Evolutionary conservation across 169 alveolate species (phyloP).

Genomic region (Plasmodium inui): DNA sequence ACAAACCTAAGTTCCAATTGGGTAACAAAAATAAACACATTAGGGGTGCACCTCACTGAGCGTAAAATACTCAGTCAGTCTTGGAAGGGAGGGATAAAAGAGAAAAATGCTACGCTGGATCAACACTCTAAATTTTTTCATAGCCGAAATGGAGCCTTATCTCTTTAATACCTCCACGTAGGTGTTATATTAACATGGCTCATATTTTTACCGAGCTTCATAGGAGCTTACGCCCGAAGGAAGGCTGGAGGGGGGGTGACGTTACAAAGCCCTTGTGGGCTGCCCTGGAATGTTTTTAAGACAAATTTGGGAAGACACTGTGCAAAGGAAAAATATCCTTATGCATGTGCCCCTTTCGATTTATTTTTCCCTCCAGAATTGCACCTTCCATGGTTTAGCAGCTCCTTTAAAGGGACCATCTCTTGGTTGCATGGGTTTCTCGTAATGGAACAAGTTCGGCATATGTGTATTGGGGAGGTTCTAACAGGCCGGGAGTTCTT

Average conservation of each 20-base stretch:
- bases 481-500: neutral
- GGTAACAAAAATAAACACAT: neutral
- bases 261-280: neutral
- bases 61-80: neutral
- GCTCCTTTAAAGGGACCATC: neutral
- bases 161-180: neutral
- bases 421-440: neutral
- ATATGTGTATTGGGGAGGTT: neutral
- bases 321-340: neutral
- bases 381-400: neutral
- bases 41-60: neutral
- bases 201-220: neutral
- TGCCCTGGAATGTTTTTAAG: neutral
- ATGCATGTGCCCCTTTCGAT: neutral
- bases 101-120: neutral
- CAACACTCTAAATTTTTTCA: neutral
- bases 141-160: neutral
- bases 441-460: neutral
- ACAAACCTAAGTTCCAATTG: neutral
- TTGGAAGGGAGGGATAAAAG: neutral
- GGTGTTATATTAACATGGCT: neutral
- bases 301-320: neutral
- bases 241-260: neutral
- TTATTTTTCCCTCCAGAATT: neutral
- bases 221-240: neutral